A percentile compares a stretch with the other conserved stretches of the same genome.
phyloP scores from a whole-genome alignment of 345 rosid genomes.

The Pistacia vera region DNA sequence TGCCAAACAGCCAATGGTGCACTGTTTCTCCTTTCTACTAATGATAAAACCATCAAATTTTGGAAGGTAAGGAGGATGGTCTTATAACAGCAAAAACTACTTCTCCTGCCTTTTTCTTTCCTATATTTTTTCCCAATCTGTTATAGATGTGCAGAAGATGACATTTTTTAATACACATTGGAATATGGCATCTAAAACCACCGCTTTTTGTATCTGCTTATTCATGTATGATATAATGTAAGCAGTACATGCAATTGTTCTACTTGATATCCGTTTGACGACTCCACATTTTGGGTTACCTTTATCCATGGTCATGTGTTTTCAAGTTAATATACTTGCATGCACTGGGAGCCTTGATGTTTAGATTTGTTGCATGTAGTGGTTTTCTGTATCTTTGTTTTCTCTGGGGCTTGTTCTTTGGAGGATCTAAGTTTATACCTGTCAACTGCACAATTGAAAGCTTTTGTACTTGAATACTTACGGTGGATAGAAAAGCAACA shows the following conservation, averaged over 20 bases:
- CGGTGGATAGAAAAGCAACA: no score
- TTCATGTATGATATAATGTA: background rate
- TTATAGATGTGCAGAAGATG: background rate
- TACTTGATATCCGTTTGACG: slow-evolving; percentile 2
- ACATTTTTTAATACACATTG: background rate
- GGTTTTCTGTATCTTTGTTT: no score
- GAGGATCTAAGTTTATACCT: no score
- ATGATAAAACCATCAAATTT: slow-evolving; percentile 97
- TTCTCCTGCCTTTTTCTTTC: background rate
- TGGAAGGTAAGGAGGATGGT: slow-evolving; percentile 77
- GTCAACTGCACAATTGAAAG: no score
- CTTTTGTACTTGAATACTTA: no score
- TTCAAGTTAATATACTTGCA: background rate
- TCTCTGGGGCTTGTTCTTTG: no score
- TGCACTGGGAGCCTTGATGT: background rate
- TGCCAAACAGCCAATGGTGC: slow-evolving; percentile 93
- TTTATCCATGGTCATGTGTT: background rate
- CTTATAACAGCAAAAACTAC: background rate
- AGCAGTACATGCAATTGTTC: background rate
- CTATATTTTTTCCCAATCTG: background rate
- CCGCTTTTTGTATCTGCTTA: background rate
- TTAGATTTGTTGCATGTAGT: background rate
- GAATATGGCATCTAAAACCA: background rate
- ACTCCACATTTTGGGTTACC: background rate
- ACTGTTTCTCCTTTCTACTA: slow-evolving; percentile 91